Conservation (phyloP, 176 grass and related monocot genomes). For the Guadua angustifolia region DNA sequence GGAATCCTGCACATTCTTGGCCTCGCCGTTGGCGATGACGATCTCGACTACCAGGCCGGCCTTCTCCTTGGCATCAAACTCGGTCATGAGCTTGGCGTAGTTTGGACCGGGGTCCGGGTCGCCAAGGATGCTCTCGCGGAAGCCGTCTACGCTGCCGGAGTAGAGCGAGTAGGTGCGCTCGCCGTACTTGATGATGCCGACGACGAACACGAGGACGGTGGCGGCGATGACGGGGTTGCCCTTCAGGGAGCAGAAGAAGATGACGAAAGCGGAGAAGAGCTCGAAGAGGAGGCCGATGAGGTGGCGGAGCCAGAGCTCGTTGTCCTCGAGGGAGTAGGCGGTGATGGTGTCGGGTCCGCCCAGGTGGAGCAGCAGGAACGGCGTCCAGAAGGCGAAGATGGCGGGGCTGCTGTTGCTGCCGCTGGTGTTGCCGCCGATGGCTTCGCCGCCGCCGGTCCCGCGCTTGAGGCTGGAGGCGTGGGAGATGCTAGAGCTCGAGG, state of each 20-base stretch:
- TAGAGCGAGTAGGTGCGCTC: slow-evolving; percentile 63
- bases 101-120: neutral
- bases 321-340: slow-evolving; percentile 59
- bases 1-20: neutral
- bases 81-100: slow-evolving; percentile 53
- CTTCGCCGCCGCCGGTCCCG: slow-evolving; percentile 6
- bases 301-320: slow-evolving; percentile 62
- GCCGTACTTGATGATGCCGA: slow-evolving; percentile 57
- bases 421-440: neutral
- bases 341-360: slow-evolving; percentile 77
- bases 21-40: neutral
- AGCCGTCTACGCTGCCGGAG: slow-evolving; percentile 37
- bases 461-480: slow-evolving; percentile 41
- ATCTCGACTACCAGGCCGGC: slow-evolving; percentile 32
- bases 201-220: slow-evolving; percentile 50
- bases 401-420: slow-evolving; percentile 19
- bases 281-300: slow-evolving; percentile 61
- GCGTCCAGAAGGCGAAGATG: slow-evolving; percentile 66
- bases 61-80: slow-evolving; percentile 36
- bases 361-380: slow-evolving; percentile 77
- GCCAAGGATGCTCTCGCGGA: slow-evolving; percentile 34
- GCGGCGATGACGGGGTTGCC: slow-evolving; percentile 40
- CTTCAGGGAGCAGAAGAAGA: slow-evolving; percentile 43
- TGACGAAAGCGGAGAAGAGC: slow-evolving; percentile 46
- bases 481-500: neutral